Evolutionary conservation across 2,329 filamentous ascomycete genomes (phyloP), one percentile per base, ranked within the genome.

Genomic region (Fusarium mangiferae): DNA sequence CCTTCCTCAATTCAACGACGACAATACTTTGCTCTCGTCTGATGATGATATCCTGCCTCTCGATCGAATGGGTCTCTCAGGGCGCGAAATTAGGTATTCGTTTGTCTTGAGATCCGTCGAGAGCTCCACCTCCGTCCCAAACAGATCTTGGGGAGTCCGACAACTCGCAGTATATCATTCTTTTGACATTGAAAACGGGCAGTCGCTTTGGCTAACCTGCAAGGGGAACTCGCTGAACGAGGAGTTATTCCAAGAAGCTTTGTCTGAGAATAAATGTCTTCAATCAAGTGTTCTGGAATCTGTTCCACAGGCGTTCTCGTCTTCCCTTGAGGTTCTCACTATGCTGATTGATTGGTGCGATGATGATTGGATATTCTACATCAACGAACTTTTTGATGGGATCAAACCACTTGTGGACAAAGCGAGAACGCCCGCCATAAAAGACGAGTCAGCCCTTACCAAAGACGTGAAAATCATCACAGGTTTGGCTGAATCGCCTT

Each of bases 161-260:
- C 73, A 75, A 5, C 72, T 75, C 2, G 72, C 72, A 10, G 62
- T 73, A 4, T 73, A 75, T 18, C 73, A 73, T 51, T 75, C 65
- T 0, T 75, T 75, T 20, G 73, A 75, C 5, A 49, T 73, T 1
- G 10, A 57, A 1, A 75, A 26, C 4, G 73, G 73, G 0, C 58
- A 57, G 8, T 36, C 56, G 4, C 13, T 62, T 0, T 75, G 72
- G 72, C 12, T 75, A 3, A 75, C 69, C 1, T 66, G 65, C 0
- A 75, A 75, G 20, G 72, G 61, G 2, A 75, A 75, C 13, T 22
- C 59, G 3, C 4, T 64, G 2, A 66, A 65, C 2, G 68, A 75
- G 18, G 36, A 57, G 3, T 22, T 35, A 0, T 59, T 75, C 17
- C 20, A 22, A 7, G 64, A 74, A 11, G 42, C 55, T 7, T 30